Percentiles rank a stretch among this genome's conserved stretches.
These are phyloP conservation scores for Ceratobasidium sp. DNA, from an alignment of 1,284 basidiomycete genomes.

Conservation along the genomic window DNA sequence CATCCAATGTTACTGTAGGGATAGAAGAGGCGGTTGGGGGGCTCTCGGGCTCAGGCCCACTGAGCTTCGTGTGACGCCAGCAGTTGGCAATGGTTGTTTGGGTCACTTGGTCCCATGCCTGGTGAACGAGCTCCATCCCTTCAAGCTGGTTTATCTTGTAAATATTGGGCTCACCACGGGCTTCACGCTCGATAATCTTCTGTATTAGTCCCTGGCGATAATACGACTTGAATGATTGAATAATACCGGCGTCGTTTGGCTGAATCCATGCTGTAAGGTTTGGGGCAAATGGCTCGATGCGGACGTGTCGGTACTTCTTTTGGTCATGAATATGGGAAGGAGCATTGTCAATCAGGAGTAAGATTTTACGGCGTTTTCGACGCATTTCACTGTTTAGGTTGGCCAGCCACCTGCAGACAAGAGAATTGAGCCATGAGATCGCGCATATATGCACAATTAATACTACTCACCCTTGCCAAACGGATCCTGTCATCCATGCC, in stretches of 20 bases:
- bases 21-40: background rate
- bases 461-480: conserved; percentile 11
- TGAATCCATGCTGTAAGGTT: conserved; percentile 45
- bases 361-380: conserved; percentile 16
- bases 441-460: conserved; percentile 5
- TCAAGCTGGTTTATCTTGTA: conserved; percentile 46
- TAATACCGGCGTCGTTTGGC: conserved; percentile 43
- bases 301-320: conserved; percentile 12
- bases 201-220: conserved; percentile 6
- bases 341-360: conserved; percentile 36
- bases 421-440: background rate
- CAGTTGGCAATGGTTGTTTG: conserved; percentile 43
- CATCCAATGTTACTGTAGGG: background rate
- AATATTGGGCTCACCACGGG: conserved; percentile 25
- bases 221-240: conserved; percentile 44
- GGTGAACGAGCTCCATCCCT: conserved; percentile 37
- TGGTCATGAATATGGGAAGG: conserved; percentile 30
- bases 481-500: conserved; percentile 56
- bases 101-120: conserved; percentile 43
- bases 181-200: conserved; percentile 36
- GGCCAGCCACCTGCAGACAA: conserved; percentile 1
- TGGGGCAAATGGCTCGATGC: conserved; percentile 25
- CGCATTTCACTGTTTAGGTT: conserved; percentile 33
- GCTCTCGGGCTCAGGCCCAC: background rate
- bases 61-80: conserved; percentile 41